phyloP scores from a whole-genome alignment of 73 alveolate species.

The Paramecium biaurelia region DNA sequence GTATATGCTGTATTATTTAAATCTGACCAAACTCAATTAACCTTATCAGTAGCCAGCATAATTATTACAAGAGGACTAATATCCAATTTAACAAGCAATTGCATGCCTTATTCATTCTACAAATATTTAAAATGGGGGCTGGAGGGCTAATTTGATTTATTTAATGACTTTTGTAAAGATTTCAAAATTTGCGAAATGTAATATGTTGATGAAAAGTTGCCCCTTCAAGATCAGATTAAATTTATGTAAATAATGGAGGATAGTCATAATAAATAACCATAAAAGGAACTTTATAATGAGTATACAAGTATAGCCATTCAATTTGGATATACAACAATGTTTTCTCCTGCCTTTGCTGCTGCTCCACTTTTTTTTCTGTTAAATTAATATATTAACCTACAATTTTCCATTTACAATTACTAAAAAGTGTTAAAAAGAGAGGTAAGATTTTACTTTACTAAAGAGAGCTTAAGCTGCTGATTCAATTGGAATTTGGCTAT shows the following conservation, averaged over 20 bases:
- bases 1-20: slow-evolving; percentile 24
- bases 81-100: neutral
- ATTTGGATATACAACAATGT: slow-evolving; percentile 48
- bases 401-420: neutral
- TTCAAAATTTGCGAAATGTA: neutral
- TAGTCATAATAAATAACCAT: neutral
- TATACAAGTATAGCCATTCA: slow-evolving; percentile 30
- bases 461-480: slow-evolving; percentile 47
- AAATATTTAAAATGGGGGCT: neutral
- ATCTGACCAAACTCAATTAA: neutral
- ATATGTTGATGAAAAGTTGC: neutral
- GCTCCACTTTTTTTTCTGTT: slow-evolving; percentile 30
- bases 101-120: neutral
- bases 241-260: slow-evolving; percentile 13
- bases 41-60: slow-evolving; percentile 19
- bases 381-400: neutral
- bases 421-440: slow-evolving; percentile 15
- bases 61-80: slow-evolving; percentile 34
- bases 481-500: slow-evolving; percentile 39
- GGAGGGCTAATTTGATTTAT: neutral
- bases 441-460: neutral
- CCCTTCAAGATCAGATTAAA: neutral
- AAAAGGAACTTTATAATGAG: slow-evolving; percentile 12
- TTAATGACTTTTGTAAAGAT: neutral
- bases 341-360: slow-evolving; percentile 46